These are phyloP conservation scores for Ustilaginoidea virens DNA, from an alignment of 2,329 filamentous ascomycete genomes.

Conservation along the genomic window DNA sequence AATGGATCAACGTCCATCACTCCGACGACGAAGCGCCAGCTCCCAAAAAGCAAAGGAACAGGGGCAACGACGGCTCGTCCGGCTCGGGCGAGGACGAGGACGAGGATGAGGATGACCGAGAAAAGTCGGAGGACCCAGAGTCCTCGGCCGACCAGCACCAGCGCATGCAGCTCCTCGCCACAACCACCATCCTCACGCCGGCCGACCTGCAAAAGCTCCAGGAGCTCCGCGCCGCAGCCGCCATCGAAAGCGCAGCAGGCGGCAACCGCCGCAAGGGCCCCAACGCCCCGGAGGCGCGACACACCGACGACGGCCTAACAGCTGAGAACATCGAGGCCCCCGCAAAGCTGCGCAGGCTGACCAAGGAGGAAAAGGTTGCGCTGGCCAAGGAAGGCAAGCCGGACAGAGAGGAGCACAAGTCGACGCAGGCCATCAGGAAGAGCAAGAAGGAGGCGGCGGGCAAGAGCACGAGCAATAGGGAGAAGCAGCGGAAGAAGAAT, in stretches of 20 bases:
- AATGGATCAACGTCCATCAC: conserved; percentile 88
- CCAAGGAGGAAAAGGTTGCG: conserved; percentile 78
- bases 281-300: conserved; percentile 36
- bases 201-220: conserved; percentile 91
- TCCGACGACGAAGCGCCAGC: conserved; percentile 60
- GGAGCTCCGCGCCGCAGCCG: conserved; percentile 64
- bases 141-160: conserved; percentile 28
- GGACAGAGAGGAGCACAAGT: conserved; percentile 66
- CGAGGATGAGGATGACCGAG: conserved; percentile 18
- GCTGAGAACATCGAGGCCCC: conserved; percentile 85
- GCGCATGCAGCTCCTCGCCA: conserved; percentile 62
- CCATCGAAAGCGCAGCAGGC: conserved; percentile 49
- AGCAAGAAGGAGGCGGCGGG: conserved; percentile 77
- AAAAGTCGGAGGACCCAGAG: conserved; percentile 18
- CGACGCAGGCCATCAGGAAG: conserved; percentile 68
- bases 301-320: conserved; percentile 77
- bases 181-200: conserved; percentile 83
- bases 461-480: conserved; percentile 93
- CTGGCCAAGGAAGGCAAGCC: conserved; percentile 72
- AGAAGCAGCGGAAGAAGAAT: conserved; percentile 96
- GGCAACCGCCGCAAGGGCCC: conserved; percentile 26
- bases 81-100: conserved; percentile 23
- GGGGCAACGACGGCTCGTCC: conserved; percentile 9
- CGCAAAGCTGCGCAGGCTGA: conserved; percentile 64
- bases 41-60: conserved; percentile 27